Evolutionary conservation across 2,329 filamentous ascomycete genomes (phyloP), one percentile per base, ranked within the genome.

Genomic region (Stachybotrys chlorohalonatus): DNA sequence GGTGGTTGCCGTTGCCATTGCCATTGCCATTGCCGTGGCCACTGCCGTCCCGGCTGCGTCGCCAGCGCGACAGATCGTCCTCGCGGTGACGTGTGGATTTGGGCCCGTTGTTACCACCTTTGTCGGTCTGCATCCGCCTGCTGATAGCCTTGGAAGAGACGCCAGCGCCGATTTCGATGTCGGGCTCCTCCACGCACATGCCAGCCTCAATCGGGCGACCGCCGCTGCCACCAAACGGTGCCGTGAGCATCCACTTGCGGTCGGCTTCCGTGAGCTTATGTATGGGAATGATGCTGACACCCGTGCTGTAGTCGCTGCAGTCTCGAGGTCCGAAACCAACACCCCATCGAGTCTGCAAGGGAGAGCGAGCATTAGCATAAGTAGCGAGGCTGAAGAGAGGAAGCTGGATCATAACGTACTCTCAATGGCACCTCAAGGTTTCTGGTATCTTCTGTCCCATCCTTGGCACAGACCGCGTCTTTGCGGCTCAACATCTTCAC

Each of bases 101-200:
- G 52, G 83, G 83, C 3, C 84, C 83, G 63, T 84, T 81, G 62
- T 77, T 77, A 42, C 84, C 84, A 53, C 83, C 81, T 64, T 83
- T 82, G 66, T 87, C 84, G 7, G 83, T 87, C 69, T 85, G 82
- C 81, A 86, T 86, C 42, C 84, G 81, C 16, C 84, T 77, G 62
- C 82, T 85, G 57, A 87, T 86, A 46, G 84, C 90, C 77, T 99
- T 99, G 48, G 91, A 96, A 16, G 92, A 96, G 13, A 99, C 95
- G 54, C 94, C 94, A 16, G 93, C 92, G 53, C 94, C 94, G 55
- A 99, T 99, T 72, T 99, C 94, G 63, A 99, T 99, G 67, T 99
- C 94, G 3, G 94, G 94, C 72, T 99, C 94, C 69, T 99, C 94
- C 31, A 99, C 88, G 7, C 92, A 87, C 73, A 99, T 83, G 47